Evolutionary conservation across 2,329 filamentous ascomycete genomes (phyloP), one percentile per base, ranked within the genome.

Genomic region (Zasmidium cellare): DNA sequence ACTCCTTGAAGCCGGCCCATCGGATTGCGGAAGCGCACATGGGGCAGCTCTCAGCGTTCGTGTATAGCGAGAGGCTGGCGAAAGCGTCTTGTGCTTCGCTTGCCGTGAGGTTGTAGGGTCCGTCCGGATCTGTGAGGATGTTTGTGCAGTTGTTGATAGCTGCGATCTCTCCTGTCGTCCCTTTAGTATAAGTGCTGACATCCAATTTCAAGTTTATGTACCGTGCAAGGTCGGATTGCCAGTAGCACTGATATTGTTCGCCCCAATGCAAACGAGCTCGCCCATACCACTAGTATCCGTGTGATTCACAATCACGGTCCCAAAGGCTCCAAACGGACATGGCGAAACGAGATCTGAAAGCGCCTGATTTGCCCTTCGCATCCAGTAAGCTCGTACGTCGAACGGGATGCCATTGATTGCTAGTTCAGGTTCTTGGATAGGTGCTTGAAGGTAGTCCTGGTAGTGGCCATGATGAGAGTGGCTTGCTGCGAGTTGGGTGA

Each of bases 21-120:
- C 81, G 77, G 60, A 84, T 83, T 0, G 81, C 82, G 6, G 80
- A 77, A 1, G 82, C 81, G 63, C 83, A 85, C 78, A 84, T 85
- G 6, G 82, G 79, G 67, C 82, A 85, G 56, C 77, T 79, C 68
- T 85, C 82, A 1, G 78, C 82, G 66, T 82, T 85, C 20, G 82
- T 84, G 68, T 85, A 84, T 2, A 84, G 68, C 3, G 77, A 77
- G n/a, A 85, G 68, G 16, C 74, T 62, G 2, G 69, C 58, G 62
- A 82, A 83, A 0, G 81, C 82, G 2, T 64, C 67, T n/a, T 76
- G 65, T 0, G 79, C 76, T 54, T 79, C 74, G 9, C 65, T 50
- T 0, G 76, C 65, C 0, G 71, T 74, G 44, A 84, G 66, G 2
- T 72, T 74, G 67, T 80, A 82, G 0, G 71, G 70, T 1, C 81